Evolutionary conservation across 2,329 filamentous ascomycete species (phyloP).

Genomic region (Colletotrichum euphorbiae): DNA sequence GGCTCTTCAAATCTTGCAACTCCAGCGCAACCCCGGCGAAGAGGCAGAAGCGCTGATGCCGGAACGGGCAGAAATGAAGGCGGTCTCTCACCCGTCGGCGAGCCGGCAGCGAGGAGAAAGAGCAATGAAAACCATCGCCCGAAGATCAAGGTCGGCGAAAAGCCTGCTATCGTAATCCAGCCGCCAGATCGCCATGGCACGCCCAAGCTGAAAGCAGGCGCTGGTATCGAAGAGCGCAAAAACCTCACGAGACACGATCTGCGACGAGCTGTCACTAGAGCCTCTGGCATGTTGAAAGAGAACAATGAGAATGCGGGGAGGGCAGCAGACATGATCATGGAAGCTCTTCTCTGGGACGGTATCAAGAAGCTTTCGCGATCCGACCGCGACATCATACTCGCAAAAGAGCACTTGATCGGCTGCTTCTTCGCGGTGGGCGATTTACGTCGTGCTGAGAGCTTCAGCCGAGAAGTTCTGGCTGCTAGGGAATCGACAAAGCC

Average conservation of each 20-base stretch:
- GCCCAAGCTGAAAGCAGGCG: no score
- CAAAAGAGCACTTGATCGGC: constrained; percentile 1
- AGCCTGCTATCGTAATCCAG: no score
- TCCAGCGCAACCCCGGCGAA: no score
- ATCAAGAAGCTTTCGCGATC: constrained; percentile 5
- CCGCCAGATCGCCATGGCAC: no score
- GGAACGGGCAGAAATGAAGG: no score
- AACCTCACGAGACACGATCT: neutral
- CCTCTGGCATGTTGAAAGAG: neutral
- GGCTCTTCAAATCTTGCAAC: no score
- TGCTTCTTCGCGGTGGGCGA: neutral
- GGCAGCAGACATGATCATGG: constrained; percentile 4
- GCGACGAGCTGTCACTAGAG: neutral
- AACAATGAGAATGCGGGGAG: neutral
- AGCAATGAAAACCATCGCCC: no score
- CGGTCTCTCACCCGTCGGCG: no score
- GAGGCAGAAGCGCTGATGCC: no score
- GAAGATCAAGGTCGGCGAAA: no score
- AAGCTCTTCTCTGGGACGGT: neutral
- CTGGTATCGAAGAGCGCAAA: no score
- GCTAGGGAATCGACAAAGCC: neutral
- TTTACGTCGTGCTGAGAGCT: neutral
- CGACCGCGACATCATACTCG: neutral
- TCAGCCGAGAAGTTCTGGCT: constrained; percentile 5
- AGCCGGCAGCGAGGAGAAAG: no score